phyloP scores from a whole-genome alignment of 2,329 filamentous ascomycete genomes.

The Pyrenochaeta sp. region DNA sequence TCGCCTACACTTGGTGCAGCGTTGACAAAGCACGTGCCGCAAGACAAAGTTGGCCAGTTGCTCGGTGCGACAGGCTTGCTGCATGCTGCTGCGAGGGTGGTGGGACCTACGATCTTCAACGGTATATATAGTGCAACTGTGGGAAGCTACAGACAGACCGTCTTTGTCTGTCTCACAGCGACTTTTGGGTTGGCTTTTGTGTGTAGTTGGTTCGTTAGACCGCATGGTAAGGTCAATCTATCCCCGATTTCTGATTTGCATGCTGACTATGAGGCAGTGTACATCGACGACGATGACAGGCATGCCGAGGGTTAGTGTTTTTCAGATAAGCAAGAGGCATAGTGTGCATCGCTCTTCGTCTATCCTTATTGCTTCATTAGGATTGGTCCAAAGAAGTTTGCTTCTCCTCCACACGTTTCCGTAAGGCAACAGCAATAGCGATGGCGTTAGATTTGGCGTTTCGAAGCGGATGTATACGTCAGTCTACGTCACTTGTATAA shows the following conservation, averaged over 20 bases:
- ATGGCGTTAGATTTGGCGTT: neutral
- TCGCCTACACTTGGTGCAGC: conserved; percentile 84
- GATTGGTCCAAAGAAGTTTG: neutral
- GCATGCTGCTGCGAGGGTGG: conserved; percentile 80
- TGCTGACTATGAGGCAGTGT: conserved; percentile 8
- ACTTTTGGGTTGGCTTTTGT: conserved; percentile 73
- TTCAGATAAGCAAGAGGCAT: conserved; percentile 5
- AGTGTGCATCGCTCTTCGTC: neutral
- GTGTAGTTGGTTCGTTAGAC: conserved; percentile 74
- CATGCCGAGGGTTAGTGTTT: conserved; percentile 1
- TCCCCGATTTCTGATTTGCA: neutral
- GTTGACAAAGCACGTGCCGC: conserved; percentile 89
- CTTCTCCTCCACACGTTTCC: neutral
- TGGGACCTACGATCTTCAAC: conserved; percentile 85
- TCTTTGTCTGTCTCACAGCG: conserved; percentile 77
- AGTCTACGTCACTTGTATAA: neutral
- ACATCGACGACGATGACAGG: conserved; percentile 15
- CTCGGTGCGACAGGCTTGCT: conserved; percentile 87
- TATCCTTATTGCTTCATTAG: neutral
- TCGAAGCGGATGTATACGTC: neutral
- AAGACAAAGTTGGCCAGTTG: conserved; percentile 83
- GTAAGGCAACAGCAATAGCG: conserved; percentile 1
- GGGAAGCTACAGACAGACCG: conserved; percentile 76
- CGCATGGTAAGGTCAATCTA: conserved; percentile 69
- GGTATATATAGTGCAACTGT: conserved; percentile 86